Conservation (phyloP, 2,329 filamentous ascomycete species). For the Coleophoma crateriformis region DNA sequence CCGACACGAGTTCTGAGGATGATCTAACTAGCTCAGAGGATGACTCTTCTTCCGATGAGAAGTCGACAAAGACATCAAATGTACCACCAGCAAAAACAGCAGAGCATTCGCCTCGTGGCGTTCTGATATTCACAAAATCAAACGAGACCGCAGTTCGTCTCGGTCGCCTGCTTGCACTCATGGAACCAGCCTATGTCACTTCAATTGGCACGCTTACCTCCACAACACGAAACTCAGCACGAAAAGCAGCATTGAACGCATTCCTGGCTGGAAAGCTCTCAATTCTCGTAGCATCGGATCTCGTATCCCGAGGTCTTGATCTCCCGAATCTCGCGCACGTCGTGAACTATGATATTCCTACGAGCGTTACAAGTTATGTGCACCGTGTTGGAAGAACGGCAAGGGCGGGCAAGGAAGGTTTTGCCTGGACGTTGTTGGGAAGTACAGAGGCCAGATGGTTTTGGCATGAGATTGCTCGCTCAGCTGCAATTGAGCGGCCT, state of each 20-base stretch:
- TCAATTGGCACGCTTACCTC: conserved; percentile 68
- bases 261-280: conserved; percentile 59
- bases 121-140: conserved; percentile 84
- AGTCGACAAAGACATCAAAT: conserved; percentile 6
- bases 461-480: conserved; percentile 71
- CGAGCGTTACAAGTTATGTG: conserved; percentile 76
- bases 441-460: conserved; percentile 82
- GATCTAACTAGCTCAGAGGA: neutral
- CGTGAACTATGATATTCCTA: conserved; percentile 88
- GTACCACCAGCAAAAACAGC: too few species aligned
- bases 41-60: conserved; percentile 6
- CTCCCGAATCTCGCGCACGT: conserved; percentile 75
- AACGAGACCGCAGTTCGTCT: conserved; percentile 85
- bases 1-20: neutral
- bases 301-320: conserved; percentile 89
- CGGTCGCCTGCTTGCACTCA: conserved; percentile 67
- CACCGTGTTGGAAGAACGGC: conserved; percentile 91
- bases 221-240: conserved; percentile 66
- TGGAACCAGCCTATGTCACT: conserved; percentile 48
- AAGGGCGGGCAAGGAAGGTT: conserved; percentile 67
- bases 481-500: conserved; percentile 41
- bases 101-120: conserved; percentile 24
- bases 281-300: conserved; percentile 84
- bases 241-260: conserved; percentile 60
- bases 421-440: conserved; percentile 82